Evolutionary conservation across 208 protist species (phyloP).

Genomic region (Kentomonas sorsogonicus): DNA sequence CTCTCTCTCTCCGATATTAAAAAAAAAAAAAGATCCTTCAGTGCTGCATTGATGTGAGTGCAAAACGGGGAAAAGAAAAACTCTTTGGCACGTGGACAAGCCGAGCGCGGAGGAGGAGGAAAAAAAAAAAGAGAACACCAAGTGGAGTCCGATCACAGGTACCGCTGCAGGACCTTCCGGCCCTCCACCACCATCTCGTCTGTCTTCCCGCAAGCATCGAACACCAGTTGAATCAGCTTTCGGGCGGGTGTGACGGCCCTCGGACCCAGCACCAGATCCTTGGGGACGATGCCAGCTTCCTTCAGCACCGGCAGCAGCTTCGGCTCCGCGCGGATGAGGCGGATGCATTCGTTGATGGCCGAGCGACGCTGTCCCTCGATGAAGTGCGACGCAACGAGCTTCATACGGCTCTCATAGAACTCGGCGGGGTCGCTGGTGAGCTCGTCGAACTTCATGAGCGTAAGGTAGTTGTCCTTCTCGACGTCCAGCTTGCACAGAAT

Average conservation of each 20-base stretch:
- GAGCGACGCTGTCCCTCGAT: constrained; percentile 54
- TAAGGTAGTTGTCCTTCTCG: constrained; percentile 74
- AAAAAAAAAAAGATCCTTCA: no score
- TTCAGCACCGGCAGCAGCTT: constrained; percentile 74
- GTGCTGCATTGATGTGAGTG: no score
- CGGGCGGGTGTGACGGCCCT: constrained; percentile 57
- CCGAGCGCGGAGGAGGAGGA: no score
- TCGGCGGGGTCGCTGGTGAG: constrained; percentile 46
- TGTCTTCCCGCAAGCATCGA: constrained; percentile 61
- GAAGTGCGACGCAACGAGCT: constrained; percentile 66
- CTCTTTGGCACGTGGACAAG: no score
- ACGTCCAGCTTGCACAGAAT: constrained; percentile 52
- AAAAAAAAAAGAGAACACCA: background rate
- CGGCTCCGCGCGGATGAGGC: constrained; percentile 67
- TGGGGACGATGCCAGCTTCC: constrained; percentile 37
- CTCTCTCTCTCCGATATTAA: no score
- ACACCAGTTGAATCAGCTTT: constrained; percentile 49
- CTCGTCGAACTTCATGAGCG: constrained; percentile 69
- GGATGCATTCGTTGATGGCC: constrained; percentile 70
- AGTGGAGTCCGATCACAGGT: constrained; percentile 25
- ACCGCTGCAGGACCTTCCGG: constrained; percentile 64
- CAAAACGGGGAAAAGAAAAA: no score
- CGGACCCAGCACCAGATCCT: constrained; percentile 46
- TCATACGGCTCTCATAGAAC: constrained; percentile 71
- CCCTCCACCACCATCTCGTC: constrained; percentile 66